A percentile compares a stretch with the other conserved stretches of the same genome.
phyloP scores from a whole-genome alignment of 495 filamentous ascomycete species.

The Annulohypoxylon moriforme region DNA sequence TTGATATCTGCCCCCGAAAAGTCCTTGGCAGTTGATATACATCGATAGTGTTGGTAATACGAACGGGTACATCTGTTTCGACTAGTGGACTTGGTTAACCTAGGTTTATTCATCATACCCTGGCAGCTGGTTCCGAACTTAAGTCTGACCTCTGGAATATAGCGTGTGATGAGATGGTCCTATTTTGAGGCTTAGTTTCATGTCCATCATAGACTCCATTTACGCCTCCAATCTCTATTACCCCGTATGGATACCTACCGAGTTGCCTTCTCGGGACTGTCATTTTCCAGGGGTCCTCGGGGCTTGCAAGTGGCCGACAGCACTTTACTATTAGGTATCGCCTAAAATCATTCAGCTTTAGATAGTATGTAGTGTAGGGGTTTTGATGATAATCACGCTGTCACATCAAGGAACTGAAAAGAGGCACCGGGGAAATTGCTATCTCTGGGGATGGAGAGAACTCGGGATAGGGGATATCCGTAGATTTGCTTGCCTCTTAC shows the following conservation, averaged over 20 bases:
- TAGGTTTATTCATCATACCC: conserved; percentile 8
- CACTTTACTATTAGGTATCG: neutral
- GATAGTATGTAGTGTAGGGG: neutral
- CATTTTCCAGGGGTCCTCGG: neutral
- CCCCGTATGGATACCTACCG: neutral
- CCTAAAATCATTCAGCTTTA: neutral
- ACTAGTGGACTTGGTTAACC: neutral
- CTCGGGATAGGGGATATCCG: conserved; percentile 14
- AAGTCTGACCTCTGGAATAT: neutral
- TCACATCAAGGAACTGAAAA: neutral
- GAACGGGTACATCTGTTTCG: neutral
- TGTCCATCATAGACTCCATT: neutral
- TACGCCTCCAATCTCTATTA: neutral
- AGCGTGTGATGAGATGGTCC: neutral
- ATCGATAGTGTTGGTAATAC: neutral
- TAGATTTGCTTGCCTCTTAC: conserved; percentile 3
- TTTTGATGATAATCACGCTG: conserved; percentile 13
- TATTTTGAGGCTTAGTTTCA: neutral
- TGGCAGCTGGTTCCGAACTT: neutral
- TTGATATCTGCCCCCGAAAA: neutral
- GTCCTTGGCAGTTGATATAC: conserved; percentile 11
- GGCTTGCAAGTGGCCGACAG: neutral
- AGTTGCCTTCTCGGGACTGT: conserved; percentile 6
- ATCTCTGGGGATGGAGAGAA: conserved; percentile 9
- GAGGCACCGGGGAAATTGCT: conserved; percentile 17